Base-by-base conservation (phyloP, 1,139 yeast species). In the Wickerhamiella pararugosa region DNA sequence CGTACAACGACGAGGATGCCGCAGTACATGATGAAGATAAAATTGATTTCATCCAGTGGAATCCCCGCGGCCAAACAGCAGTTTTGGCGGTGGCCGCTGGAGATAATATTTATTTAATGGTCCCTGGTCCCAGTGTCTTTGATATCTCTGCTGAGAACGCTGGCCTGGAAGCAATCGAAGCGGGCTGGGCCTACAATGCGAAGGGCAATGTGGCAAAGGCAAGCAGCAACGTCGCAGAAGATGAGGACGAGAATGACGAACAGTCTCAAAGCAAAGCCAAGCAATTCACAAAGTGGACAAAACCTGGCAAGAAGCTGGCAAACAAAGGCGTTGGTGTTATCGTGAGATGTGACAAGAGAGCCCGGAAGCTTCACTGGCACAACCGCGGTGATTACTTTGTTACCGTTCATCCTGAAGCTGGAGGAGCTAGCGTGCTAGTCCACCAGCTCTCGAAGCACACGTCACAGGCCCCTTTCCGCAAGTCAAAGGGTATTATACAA, bases 371-470 rank as follows among this genome's bases (percentile, higher is more conserved):
- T 11, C 74, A 94, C 51, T 90, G 99, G 99, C 99, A 90, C 62
- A 73, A 96, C 61, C 80, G 82, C 57, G 99, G 98, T 57, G 98
- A 90, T 65, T 90, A 90, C 60, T 83, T 92, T 53, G 94, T 90
- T 49, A 79, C 94, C 3, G 94, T 84, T 25, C 77, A 94, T 8
- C 97, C 97, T 39, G 90, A 82, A 46, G 80, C 84, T 43, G 84
- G 83, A 47, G 79, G 84, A 57, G 74, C 92, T 5, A 79, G 97
- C 5, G 95, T 90, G 36, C 69, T 92, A 46, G 84, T 90, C 51
- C 99, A 90, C 63, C 97, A 90, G 65, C 65, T 90, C 41, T 83
- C 96, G 5, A 86, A 86, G 63, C 98, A 90, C 66, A 71, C 80
- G 48, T 80, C 97, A n/a, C 99, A 90, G 65, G 82, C 95, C 11